phyloP scores from a whole-genome alignment of 495 filamentous ascomycete genomes.

The Jackrogersella minutella region DNA sequence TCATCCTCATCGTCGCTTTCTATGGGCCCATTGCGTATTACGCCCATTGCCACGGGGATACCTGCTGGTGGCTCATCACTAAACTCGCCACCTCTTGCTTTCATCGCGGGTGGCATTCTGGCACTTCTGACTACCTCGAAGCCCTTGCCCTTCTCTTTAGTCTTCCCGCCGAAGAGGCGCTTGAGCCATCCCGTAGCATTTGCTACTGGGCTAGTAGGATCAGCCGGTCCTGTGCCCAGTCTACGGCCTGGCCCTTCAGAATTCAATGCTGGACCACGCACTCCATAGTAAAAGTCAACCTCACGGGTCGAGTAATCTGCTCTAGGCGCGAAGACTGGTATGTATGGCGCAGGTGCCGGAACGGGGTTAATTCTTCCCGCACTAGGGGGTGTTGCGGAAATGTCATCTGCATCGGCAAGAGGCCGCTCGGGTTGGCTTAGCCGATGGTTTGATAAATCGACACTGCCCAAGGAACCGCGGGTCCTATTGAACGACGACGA shows the following conservation, averaged over 20 bases:
- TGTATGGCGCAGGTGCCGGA: constrained; percentile 41
- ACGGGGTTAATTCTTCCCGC: constrained; percentile 48
- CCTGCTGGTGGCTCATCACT: constrained; percentile 62
- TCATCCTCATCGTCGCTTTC: constrained; percentile 67
- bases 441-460: constrained; percentile 60
- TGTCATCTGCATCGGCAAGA: constrained; percentile 48
- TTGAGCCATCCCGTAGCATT: constrained; percentile 90
- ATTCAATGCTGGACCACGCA: constrained; percentile 84
- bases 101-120: constrained; percentile 70
- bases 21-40: constrained; percentile 63
- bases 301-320: constrained; percentile 92
- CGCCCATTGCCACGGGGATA: constrained; percentile 65
- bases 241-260: constrained; percentile 81
- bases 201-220: constrained; percentile 88
- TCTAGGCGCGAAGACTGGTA: constrained; percentile 53
- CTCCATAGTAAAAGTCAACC: constrained; percentile 93
- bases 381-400: constrained; percentile 51
- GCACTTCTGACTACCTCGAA: constrained; percentile 95
- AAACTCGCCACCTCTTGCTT: constrained; percentile 60
- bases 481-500: constrained; percentile 50
- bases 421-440: constrained; percentile 47
- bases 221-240: constrained; percentile 91
- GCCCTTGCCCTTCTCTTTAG: constrained; percentile 89
- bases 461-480: constrained; percentile 58
- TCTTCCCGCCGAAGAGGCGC: constrained; percentile 78